Base-by-base conservation (phyloP, 805 yeast genomes). In the Candida silvicultrix region DNA sequence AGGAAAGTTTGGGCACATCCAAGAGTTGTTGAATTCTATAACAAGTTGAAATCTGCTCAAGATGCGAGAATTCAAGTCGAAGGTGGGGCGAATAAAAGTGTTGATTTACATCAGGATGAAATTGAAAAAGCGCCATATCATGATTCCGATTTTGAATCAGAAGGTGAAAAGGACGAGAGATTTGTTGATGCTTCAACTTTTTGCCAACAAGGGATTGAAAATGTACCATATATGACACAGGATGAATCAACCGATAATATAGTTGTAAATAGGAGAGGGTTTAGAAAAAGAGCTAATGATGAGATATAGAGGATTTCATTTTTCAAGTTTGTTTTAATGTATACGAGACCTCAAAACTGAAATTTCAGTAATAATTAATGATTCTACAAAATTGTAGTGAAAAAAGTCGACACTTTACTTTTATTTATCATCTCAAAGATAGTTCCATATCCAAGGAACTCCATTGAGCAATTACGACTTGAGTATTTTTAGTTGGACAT, bases 11-110 rank as follows among this genome's bases (percentile, higher is more conserved):
- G 65, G 57, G 85, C 92, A 0, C 88, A 89, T 64, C 71, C 72
- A 1, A 77, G 73, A 52, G 99, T 94, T 3, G 70, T 72, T 18
- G 70, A 74, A 11, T 94, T 92, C 57, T 94, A 94, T 60, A 52
- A 67, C 12, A 64, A 73, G 0, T 64, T 85, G 50, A 55, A 54
- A 25, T 49, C 62, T 14, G 68, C 65, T 10, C 59, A 61, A 15
- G 56, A 58, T 28, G 66, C 62, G 6, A 51, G 56, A 18, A 41
- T 36, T 2, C 23, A 36, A 36, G 11, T 34, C 1, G 45, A 45
- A 18, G 25, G 14, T 18, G 35, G 29, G 7, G 41, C 41, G n/a
- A 20, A 16, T 43, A 25, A 25, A 35, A 20, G 46, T 39, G 32
- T 38, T 21, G 31, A 16, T 23, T 23, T 39, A 38, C 8, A 42